Conservation (phyloP, 495 filamentous ascomycete species). For the Xylaria castorea region DNA sequence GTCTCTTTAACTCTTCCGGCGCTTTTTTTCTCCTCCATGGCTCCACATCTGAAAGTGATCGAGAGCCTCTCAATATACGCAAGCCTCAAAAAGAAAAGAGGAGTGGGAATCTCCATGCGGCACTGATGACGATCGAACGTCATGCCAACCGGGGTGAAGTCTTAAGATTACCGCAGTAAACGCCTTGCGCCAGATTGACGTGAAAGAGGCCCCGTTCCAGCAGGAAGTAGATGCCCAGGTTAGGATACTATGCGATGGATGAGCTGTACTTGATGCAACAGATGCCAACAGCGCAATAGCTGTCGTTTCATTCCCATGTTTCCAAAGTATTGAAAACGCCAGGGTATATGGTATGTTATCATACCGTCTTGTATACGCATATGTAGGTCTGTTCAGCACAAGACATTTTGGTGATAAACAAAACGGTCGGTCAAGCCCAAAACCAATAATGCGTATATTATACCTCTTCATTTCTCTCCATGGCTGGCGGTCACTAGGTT, state of each 20-base stretch:
- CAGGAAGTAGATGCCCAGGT: neutral
- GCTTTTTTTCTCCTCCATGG: constrained; percentile 21
- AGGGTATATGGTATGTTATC: constrained; percentile 2
- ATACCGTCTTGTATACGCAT: neutral
- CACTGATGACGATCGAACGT: constrained; percentile 24
- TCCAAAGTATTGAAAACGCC: neutral
- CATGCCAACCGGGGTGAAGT: constrained; percentile 23
- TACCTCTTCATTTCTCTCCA: constrained; percentile 23
- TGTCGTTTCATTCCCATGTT: constrained; percentile 2
- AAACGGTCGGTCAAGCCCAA: constrained; percentile 22
- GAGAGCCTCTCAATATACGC: constrained; percentile 26
- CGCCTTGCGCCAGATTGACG: constrained; percentile 21
- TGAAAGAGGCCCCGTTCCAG: constrained; percentile 1
- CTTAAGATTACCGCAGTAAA: constrained; percentile 28
- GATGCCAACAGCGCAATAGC: constrained; percentile 15
- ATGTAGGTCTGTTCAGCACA: constrained; percentile 11
- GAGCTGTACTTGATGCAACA: constrained; percentile 16
- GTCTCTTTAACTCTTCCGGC: constrained; percentile 20
- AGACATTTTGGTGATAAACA: constrained; percentile 18
- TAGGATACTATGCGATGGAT: constrained; percentile 15
- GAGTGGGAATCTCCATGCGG: constrained; percentile 18
- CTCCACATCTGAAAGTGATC: constrained; percentile 18
- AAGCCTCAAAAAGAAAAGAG: constrained; percentile 24
- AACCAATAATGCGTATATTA: constrained; percentile 15
- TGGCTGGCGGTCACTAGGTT: constrained; percentile 28